Base-by-base conservation (phyloP, 2,329 filamentous ascomycete species). In the Fusarium pininemorale region DNA sequence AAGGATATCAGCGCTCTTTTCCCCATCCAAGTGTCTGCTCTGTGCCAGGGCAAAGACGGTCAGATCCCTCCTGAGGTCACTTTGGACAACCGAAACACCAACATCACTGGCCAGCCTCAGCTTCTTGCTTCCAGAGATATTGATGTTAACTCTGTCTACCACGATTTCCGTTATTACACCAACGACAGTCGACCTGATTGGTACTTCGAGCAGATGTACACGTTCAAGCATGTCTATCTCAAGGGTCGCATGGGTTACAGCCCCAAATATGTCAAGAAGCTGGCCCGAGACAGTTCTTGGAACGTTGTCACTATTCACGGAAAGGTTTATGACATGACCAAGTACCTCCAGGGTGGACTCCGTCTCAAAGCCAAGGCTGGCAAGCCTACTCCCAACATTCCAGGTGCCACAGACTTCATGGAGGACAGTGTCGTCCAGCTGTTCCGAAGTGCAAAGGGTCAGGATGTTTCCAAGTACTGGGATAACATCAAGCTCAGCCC, bases 241-340 rank as follows among this genome's bases (percentile, higher is more conserved):
- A 97, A 97, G 82, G 96, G 96, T 55, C 92, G 91, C 72, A 86
- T 99, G 57, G 96, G 95, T 32, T 99, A 95, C 82, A 94, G 93
- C 15, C 84, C 92, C 1, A 79, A 93, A 70, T 97, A 96, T 78
- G 88, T 99, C 60, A 87, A 88, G 74, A 94, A 88, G 1, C 87
- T 98, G 22, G 91, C 89, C 13, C 79, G 88, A 47, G 89, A 88
- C 37, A 89, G 92, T 77, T 82, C 87, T 41, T 88, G 91, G 69
- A 87, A 90, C 12, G 92, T 99, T 73, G 95, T 91, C 14, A 95
- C 94, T 69, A 88, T 99, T 74, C 89, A 96, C 75, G 87, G 87
- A 68, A 90, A 90, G 53, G 91, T 99, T 24, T 99, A 98, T 81
- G 96, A 99, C 80, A 85, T 99, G 83, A 97, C 95, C 1, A 89